These are phyloP conservation scores for Alternaria arbusti DNA, from an alignment of 2,329 filamentous ascomycete species.

Conservation along the genomic window DNA sequence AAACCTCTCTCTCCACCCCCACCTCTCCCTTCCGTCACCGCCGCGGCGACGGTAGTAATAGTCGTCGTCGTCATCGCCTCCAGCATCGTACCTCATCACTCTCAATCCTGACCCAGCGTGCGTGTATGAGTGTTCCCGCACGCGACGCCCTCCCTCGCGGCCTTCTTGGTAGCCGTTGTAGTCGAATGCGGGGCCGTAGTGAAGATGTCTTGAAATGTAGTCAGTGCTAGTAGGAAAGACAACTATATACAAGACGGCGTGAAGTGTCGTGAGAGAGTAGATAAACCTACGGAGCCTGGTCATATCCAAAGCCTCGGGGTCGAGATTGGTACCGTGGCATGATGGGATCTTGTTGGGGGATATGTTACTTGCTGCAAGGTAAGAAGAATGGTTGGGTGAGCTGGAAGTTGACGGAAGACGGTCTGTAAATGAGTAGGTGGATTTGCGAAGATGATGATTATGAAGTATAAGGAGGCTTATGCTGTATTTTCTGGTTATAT, in stretches of 20 bases:
- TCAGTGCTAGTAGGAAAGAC: background rate
- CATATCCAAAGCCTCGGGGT: background rate
- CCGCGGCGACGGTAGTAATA: background rate
- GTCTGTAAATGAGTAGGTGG: background rate
- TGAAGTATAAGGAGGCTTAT: background rate
- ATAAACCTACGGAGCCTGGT: background rate
- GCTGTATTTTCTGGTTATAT: background rate
- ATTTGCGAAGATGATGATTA: background rate
- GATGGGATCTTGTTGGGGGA: background rate
- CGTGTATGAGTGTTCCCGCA: background rate
- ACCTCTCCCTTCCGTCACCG: background rate
- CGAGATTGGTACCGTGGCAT: background rate
- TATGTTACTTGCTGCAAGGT: background rate
- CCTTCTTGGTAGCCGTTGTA: background rate
- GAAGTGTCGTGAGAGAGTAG: background rate
- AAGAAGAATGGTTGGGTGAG: accelerated
- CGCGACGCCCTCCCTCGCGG: background rate
- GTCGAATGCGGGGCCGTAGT: background rate
- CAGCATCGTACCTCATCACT: background rate
- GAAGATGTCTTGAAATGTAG: background rate
- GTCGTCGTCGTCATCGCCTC: background rate
- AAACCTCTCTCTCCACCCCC: background rate
- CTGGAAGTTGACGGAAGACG: background rate
- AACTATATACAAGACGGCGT: background rate
- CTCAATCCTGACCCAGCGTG: background rate